Evolutionary conservation across 495 filamentous ascomycete species (phyloP), one percentile per base, ranked within the genome.

Genomic region (Neurospora discreta): DNA sequence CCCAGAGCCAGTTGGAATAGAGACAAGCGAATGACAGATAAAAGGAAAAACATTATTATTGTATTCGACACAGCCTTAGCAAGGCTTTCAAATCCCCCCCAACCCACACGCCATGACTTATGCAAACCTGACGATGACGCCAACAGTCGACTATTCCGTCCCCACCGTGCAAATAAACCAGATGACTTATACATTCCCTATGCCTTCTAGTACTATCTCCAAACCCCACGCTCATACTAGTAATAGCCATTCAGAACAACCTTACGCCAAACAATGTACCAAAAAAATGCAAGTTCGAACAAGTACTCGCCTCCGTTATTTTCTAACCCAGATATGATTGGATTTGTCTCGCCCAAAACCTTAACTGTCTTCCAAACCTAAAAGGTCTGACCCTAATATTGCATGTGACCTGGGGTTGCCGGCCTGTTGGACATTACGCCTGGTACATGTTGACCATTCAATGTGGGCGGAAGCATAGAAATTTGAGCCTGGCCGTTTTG

Each of bases 341-440:
- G 23, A 15, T 60, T 23, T 3, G 52, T 36, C 20, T 15, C 46
- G 20, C 46, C 23, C 20, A 58, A 58, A 26, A 2, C 11, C 46
- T 58, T 11, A 58, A 58, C 5, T 26, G 46, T 58, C 20, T 23
- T 58, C 20, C 46, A 11, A 5, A 23, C 46, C 72, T 79, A 83
- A 41, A 84, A 84, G 46, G 79, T 81, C 38, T 84, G 81, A 26
- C 81, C 81, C 18, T 85, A 81, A 39, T 77, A 78, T 73, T 73
- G 71, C 78, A 78, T 74, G 13, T 73, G 71, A 10, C 78, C 74
- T 67, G 82, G 73, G 69, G 82, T 77, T 65, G 78, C 52, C 38
- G 78, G 16, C 74, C 73, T 76, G 73, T 9, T 70, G 71, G 74
- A 43, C 3, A 68, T 39, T 40, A 73, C 71, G n/a, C 68, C 16